phyloP scores from a whole-genome alignment of 2,329 filamentous ascomycete species.

The Colletotrichum salicis region DNA sequence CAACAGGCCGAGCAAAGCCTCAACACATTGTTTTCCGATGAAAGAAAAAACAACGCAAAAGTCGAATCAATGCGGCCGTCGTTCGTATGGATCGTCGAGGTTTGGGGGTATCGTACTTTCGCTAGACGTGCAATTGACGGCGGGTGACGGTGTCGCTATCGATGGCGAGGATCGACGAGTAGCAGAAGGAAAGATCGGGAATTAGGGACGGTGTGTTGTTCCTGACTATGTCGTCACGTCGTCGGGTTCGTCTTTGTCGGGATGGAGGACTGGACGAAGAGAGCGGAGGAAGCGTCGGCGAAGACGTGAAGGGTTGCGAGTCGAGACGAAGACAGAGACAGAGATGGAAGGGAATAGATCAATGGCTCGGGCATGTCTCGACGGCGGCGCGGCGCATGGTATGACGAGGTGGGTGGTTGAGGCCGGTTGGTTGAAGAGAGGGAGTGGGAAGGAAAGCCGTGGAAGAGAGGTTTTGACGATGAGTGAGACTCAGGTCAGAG shows the following conservation, averaged over 20 bases:
- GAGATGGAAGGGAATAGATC: constrained; percentile 41
- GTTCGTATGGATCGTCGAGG: constrained; percentile 24
- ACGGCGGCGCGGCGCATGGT: constrained; percentile 25
- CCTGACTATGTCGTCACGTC: constrained; percentile 13
- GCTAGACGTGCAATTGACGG: constrained; percentile 2
- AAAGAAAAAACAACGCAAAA: constrained; percentile 4
- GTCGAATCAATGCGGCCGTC: constrained; percentile 20
- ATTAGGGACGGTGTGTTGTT: constrained; percentile 13
- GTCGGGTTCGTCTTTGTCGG: not conserved
- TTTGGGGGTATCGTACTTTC: constrained; percentile 24
- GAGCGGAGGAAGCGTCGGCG: constrained; percentile 21
- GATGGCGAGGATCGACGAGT: constrained; percentile 6
- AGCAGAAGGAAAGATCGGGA: not conserved
- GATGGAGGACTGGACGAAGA: not conserved
- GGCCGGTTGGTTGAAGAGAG: constrained; percentile 5
- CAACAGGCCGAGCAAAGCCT: constrained; percentile 19
- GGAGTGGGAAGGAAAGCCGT: constrained; percentile 9
- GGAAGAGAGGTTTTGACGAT: constrained; percentile 35
- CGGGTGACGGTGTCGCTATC: not conserved
- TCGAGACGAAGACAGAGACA: constrained; percentile 36
- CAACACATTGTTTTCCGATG: constrained; percentile 25
- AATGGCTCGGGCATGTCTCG: constrained; percentile 33
- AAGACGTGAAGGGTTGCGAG: constrained; percentile 44
- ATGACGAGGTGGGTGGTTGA: not conserved
- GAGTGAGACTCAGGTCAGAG: not conserved